These are phyloP conservation scores for Penicillium goetzii DNA, from an alignment of 495 filamentous ascomycete species.

Conservation along the genomic window DNA sequence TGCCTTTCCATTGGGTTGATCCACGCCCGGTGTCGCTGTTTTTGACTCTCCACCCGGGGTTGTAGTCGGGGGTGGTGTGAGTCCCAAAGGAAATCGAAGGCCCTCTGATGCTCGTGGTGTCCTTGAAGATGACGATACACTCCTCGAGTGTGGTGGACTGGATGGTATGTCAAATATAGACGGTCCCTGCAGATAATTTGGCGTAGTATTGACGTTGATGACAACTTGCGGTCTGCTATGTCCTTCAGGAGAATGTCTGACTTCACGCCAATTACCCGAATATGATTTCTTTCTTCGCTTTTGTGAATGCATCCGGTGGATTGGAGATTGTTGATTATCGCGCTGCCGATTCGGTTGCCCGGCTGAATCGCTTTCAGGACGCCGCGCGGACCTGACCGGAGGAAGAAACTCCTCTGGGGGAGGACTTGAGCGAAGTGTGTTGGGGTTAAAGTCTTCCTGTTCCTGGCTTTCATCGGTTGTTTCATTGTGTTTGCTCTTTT, in stretches of 20 bases:
- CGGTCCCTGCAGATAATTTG: conserved; percentile 9
- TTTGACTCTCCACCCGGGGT: conserved; percentile 37
- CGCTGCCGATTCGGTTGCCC: background rate
- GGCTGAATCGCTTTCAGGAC: conserved; percentile 8
- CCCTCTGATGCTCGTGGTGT: conserved; percentile 24
- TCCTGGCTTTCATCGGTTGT: conserved; percentile 60
- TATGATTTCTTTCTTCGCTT: conserved; percentile 45
- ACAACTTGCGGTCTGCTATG: conserved; percentile 31
- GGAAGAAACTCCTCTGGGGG: conserved; percentile 32
- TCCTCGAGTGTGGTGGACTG: conserved; percentile 48
- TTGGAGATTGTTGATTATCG: background rate
- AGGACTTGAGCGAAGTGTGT: conserved; percentile 40
- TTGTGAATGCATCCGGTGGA: conserved; percentile 9
- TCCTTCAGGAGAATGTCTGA: conserved; percentile 10
- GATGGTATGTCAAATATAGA: conserved; percentile 40
- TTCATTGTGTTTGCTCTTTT: conserved; percentile 29
- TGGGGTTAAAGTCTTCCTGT: conserved; percentile 35
- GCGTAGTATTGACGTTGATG: conserved; percentile 28
- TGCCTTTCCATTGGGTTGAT: conserved; percentile 15
- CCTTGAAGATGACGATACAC: conserved; percentile 31
- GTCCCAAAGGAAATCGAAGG: conserved; percentile 48
- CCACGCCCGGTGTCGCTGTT: conserved; percentile 10
- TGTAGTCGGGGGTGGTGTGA: conserved; percentile 39
- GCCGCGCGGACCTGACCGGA: conserved; percentile 18
- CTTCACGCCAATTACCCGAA: conserved; percentile 17